phyloP scores from a whole-genome alignment of 2,329 filamentous ascomycete genomes.

The Aspergillus pseudoviridinutans region DNA sequence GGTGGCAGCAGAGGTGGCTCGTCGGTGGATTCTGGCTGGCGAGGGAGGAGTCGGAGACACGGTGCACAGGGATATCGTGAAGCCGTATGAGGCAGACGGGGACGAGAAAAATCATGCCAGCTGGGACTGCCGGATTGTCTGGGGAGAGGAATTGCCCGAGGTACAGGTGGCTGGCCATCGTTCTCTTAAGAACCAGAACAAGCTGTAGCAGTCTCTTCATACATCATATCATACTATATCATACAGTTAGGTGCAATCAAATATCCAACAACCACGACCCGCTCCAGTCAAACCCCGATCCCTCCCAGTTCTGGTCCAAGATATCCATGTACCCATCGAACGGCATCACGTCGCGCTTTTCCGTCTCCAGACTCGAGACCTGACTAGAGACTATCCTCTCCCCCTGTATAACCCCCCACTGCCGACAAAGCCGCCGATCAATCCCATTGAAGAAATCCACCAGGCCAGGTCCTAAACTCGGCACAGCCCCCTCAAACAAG shows the following conservation, averaged over 20 bases:
- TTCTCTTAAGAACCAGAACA: not conserved
- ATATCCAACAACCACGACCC: slow-evolving; percentile 23
- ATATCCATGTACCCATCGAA: slow-evolving; percentile 16
- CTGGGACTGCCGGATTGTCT: slow-evolving; percentile 32
- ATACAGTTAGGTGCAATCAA: slow-evolving; percentile 1
- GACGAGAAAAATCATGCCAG: slow-evolving; percentile 12
- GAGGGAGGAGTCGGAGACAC: slow-evolving; percentile 26
- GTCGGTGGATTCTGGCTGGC: slow-evolving; percentile 32
- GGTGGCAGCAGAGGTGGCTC: slow-evolving; percentile 31
- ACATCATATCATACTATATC: not conserved
- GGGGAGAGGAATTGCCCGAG: slow-evolving; percentile 23
- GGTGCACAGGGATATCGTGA: slow-evolving; percentile 22
- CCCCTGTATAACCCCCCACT: not conserved
- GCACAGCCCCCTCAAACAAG: slow-evolving; percentile 12
- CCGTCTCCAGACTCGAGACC: not conserved
- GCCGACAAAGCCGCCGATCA: not conserved
- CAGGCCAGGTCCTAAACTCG: not conserved
- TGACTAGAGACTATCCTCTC: not conserved
- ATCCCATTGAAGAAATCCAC: not conserved
- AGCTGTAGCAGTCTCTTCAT: not conserved
- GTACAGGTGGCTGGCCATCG: not conserved
- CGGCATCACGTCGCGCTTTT: slow-evolving; percentile 6
- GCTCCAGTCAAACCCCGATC: slow-evolving; percentile 24
- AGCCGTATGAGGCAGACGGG: not conserved
- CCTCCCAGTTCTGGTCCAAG: slow-evolving; percentile 21